Conservation (phyloP, 148 eudicot genomes). For the Limonium bicolor region DNA sequence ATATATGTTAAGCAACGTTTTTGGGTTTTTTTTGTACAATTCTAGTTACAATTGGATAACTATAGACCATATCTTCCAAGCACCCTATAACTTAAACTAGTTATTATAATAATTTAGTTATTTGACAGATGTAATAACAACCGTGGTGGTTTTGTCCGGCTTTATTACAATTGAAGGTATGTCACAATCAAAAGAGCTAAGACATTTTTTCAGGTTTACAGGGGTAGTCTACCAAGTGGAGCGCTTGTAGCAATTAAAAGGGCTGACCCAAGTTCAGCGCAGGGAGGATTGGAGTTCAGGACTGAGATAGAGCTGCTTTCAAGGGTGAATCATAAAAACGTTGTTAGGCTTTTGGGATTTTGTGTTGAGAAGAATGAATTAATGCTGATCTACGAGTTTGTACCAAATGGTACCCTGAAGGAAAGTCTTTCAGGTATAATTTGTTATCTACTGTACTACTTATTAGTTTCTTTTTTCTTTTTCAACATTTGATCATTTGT, state of each 20-base stretch:
- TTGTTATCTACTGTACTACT: background rate
- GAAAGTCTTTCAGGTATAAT: constrained; percentile 62
- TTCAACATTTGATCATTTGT: too few relatives aligned
- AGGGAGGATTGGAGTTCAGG: constrained; percentile 65
- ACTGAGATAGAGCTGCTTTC: constrained; percentile 80
- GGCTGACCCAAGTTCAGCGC: constrained; percentile 55
- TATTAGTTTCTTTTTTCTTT: background rate
- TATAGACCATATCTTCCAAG: too few relatives aligned
- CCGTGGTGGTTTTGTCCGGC: too few relatives aligned
- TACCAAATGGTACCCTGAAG: constrained; percentile 56
- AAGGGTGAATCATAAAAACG: constrained; percentile 78
- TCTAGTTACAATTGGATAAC: too few relatives aligned
- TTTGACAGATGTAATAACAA: too few relatives aligned
- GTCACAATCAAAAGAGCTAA: too few relatives aligned
- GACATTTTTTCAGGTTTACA: constrained; percentile 68
- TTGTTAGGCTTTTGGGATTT: constrained; percentile 65
- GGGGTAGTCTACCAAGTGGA: constrained; percentile 39
- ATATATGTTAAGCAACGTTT: too few relatives aligned
- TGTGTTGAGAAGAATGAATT: constrained; percentile 62
- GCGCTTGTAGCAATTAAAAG: constrained; percentile 61
- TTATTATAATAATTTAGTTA: too few relatives aligned
- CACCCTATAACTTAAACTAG: too few relatives aligned
- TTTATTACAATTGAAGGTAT: too few relatives aligned
- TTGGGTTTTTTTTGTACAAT: too few relatives aligned
- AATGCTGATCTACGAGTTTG: constrained; percentile 60